A percentile compares a stretch with the other conserved stretches of the same genome.
Evolutionary conservation across 805 yeast genomes (phyloP).

Genomic region (Starmera pachycereana): DNA sequence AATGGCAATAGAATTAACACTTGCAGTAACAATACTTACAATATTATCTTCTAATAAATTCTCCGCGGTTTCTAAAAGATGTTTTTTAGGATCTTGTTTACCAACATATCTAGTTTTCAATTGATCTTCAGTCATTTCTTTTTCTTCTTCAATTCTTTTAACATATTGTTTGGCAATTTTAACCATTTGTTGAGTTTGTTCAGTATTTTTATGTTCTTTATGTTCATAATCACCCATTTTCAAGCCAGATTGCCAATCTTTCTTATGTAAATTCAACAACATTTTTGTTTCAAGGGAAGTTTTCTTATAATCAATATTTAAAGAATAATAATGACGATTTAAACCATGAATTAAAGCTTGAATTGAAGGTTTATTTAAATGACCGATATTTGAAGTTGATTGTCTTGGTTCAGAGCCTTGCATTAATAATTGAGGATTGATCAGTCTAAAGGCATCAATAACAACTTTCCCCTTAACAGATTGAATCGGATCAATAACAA

Average conservation of each 20-base stretch:
- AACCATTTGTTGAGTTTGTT: constrained; percentile 69
- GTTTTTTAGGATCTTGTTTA: constrained; percentile 98
- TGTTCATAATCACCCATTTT: constrained; percentile 66
- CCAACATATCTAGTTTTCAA: constrained; percentile 95
- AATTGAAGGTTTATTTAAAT: constrained; percentile 89
- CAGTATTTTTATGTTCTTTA: constrained; percentile 67
- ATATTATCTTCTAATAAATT: constrained; percentile 81
- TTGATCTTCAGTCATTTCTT: constrained; percentile 78
- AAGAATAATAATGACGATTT: constrained; percentile 92
- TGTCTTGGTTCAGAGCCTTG: constrained; percentile 97
- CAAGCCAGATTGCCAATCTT: constrained; percentile 91
- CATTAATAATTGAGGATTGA: constrained; percentile 80
- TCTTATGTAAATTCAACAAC: constrained; percentile 89
- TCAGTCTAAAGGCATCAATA: constrained; percentile 94
- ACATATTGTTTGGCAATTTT: constrained; percentile 85
- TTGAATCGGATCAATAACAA: constrained; percentile 96
- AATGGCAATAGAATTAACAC: constrained; percentile 84
- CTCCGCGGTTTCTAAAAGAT: constrained; percentile 82
- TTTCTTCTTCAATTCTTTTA: constrained; percentile 85
- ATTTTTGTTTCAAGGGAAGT: constrained; percentile 87
- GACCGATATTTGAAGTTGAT: constrained; percentile 91
- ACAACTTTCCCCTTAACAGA: constrained; percentile 98
- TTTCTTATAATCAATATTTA: constrained; percentile 89
- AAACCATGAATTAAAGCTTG: constrained; percentile 96
- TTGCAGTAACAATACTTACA: constrained; percentile 77